Conservation (phyloP, 2,329 filamentous ascomycete species). For the Plenodomus tracheiphilus region DNA sequence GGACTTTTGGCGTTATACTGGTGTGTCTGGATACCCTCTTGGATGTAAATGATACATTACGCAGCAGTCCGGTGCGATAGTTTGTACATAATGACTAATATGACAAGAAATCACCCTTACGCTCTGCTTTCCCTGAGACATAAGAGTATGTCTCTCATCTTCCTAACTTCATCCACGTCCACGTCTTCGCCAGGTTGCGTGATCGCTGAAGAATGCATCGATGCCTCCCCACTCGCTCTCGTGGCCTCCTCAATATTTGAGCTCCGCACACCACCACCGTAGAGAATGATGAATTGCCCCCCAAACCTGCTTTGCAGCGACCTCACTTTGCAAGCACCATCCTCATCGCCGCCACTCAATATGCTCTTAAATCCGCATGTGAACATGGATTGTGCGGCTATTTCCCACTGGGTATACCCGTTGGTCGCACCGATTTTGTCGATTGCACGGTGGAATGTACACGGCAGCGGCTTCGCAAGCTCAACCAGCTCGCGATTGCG, state of each 20-base stretch:
- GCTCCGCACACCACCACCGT: conserved; percentile 56
- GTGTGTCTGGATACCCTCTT: conserved; percentile 24
- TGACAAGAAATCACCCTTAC: background rate
- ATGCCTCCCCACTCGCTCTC: conserved; percentile 31
- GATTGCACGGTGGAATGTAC: conserved; percentile 61
- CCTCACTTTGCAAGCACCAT: conserved; percentile 41
- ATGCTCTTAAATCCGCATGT: conserved; percentile 52
- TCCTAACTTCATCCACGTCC: conserved; percentile 32
- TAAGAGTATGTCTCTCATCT: conserved; percentile 7
- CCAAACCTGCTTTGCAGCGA: conserved; percentile 32
- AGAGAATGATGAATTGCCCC: conserved; percentile 50
- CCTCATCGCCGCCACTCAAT: conserved; percentile 53
- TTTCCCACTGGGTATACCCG: conserved; percentile 9
- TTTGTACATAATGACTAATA: conserved; percentile 20
- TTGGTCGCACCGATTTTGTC: no score
- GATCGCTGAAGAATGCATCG: conserved; percentile 53
- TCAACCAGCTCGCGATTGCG: conserved; percentile 49
- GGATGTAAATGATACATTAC: conserved; percentile 2
- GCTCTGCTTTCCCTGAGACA: background rate
- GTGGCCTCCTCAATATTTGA: conserved; percentile 47
- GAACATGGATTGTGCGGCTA: conserved; percentile 45
- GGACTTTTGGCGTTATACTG: background rate
- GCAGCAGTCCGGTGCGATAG: conserved; percentile 4
- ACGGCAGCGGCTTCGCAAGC: conserved; percentile 48
- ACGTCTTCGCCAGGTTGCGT: conserved; percentile 36